Base-by-base conservation (phyloP, 2,329 filamentous ascomycete species). In the Xylaria sp. region DNA sequence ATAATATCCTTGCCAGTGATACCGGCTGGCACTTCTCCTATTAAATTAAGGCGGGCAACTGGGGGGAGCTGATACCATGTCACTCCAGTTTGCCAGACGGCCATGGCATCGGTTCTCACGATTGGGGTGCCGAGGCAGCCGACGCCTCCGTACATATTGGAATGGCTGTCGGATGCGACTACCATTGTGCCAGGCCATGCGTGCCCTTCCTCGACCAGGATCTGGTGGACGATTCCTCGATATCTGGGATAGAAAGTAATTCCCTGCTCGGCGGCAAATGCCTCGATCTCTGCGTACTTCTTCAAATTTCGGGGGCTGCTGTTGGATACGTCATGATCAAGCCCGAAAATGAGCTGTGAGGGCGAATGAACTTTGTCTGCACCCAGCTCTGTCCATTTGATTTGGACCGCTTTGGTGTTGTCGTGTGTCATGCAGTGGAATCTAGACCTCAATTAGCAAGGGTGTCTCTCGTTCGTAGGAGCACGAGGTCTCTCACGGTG, bases 1-100 rank as follows among this genome's bases (percentile, higher is more conserved):
- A 98, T 98, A 11, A 97, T 90, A 75, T 98, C 95, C 77, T 99
- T 98, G 29, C 93, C 94, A 0, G 90, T 92, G 1, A 97, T 93
- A 10, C 93, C 93, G 1, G 80, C 79, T 0, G 92, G 93, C 6
- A 97, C 79, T 0, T 85, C 76, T 6, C 93, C 93, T 0, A 84
- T 91, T 10, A 98, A 82, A 0, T 85, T 93, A 23, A 97, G 85
- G 76, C 90, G 89, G 1, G 90, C 91, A 27, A 96, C 85, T 0
- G 92, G 92, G 0, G 94, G 94, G 23, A 95, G 85, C 78, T 96
- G 91, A 87, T 87, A 96, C 93, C 93, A 97, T 0, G 90, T 97
- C 67, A 83, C 81, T 3, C 87, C 87, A 0, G 92, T 97, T 0
- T 90, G 90, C 90, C 89, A 97, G 38, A 97, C 92, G 67, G 85